Evolutionary conservation across 768 basidiomycete genomes (phyloP).

Genomic region (Lactarius vividus): DNA sequence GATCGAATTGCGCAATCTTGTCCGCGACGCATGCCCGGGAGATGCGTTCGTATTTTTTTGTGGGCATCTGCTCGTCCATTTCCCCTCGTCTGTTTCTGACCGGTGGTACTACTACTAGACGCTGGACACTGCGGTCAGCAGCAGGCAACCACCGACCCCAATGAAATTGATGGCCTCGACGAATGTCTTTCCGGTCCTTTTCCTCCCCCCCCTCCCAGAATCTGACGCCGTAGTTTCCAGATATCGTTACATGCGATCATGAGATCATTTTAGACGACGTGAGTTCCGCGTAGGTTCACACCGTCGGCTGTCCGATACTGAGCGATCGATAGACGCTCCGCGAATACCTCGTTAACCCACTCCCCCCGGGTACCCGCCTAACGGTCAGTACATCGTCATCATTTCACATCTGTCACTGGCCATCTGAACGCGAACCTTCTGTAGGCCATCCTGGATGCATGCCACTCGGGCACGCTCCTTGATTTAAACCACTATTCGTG

Average conservation of each 20-base stretch:
- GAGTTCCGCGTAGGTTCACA: not conserved
- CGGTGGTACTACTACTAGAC: not conserved
- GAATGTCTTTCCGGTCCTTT: constrained; percentile 6
- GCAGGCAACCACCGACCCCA: not conserved
- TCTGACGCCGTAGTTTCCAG: constrained; percentile 1
- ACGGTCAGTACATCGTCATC: constrained; percentile 13
- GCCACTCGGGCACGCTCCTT: constrained; percentile 28
- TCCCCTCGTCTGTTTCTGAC: not conserved
- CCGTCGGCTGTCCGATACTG: not conserved
- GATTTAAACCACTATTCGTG: constrained; percentile 28
- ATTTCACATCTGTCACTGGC: too few species aligned
- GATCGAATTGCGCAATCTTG: constrained; percentile 20
- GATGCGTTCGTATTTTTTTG: constrained; percentile 29
- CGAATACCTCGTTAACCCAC: constrained; percentile 21
- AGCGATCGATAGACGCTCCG: constrained; percentile 20
- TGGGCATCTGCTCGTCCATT: not conserved
- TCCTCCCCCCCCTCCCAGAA: too few species aligned
- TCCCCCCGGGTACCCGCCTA: constrained; percentile 23
- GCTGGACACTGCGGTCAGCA: constrained; percentile 13
- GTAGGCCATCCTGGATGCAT: constrained; percentile 29
- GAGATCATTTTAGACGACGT: constrained; percentile 25
- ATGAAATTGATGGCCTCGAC: constrained; percentile 2
- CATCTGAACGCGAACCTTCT: not conserved
- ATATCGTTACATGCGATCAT: constrained; percentile 14
- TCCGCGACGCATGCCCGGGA: constrained; percentile 10